Conservation (phyloP, 106 monocot species). For the Ottelia alismoides region DNA sequence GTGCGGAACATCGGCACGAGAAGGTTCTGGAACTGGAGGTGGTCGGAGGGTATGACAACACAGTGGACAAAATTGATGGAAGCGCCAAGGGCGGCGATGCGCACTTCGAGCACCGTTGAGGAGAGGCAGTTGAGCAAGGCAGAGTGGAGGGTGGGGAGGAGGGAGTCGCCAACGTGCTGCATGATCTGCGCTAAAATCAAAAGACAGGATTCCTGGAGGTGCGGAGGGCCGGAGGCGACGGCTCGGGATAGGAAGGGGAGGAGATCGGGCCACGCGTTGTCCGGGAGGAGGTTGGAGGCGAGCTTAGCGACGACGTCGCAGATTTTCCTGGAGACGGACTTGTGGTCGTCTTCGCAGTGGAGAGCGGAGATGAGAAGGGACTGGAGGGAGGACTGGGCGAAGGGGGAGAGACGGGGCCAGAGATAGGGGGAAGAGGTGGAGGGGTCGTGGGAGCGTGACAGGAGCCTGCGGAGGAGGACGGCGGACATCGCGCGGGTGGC, state of each 20-base stretch:
- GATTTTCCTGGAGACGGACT: conserved; percentile 7
- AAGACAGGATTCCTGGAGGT: conserved; percentile 8
- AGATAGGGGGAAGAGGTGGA: neutral
- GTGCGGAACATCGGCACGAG: conserved; percentile 83
- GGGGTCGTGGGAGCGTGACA: conserved; percentile 10
- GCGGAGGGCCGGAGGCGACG: conserved; percentile 1
- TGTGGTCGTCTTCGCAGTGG: conserved; percentile 1
- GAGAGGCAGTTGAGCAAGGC: conserved; percentile 5
- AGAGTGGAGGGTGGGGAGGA: conserved; percentile 1
- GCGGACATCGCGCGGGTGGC: conserved; percentile 85
- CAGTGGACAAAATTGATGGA: conserved; percentile 78
- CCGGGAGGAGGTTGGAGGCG: conserved; percentile 6
- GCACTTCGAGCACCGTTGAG: too few relatives aligned
- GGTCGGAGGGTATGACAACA: conserved; percentile 39
- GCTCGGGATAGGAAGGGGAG: conserved; percentile 9
- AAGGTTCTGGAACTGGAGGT: conserved; percentile 70
- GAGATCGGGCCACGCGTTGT: conserved; percentile 11
- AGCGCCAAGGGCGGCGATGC: conserved; percentile 69
- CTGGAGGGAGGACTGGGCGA: conserved; percentile 4
- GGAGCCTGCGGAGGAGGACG: conserved; percentile 76
- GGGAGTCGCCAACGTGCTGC: conserved; percentile 4
- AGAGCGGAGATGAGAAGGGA: neutral
- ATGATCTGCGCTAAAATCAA: conserved; percentile 13
- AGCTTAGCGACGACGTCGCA: conserved; percentile 6
- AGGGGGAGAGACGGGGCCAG: conserved; percentile 3